phyloP scores from a whole-genome alignment of 163 green algal genomes.

The Scenedesmus sp. region DNA sequence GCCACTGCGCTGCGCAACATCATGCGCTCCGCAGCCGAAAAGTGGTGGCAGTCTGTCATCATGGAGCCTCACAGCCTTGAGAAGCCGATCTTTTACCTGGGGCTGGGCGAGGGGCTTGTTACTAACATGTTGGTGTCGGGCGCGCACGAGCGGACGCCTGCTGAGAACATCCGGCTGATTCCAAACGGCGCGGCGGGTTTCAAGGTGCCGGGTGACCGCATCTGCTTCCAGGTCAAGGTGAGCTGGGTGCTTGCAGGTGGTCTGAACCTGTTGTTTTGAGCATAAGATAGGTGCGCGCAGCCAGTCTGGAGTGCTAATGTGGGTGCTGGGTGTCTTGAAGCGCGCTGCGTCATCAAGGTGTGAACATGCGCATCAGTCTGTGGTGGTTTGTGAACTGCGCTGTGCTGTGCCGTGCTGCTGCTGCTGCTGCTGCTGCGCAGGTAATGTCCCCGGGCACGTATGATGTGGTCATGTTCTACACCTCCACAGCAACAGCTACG shows the following conservation, averaged over 20 bases:
- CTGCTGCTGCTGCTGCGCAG: not conserved
- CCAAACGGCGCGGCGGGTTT: not conserved
- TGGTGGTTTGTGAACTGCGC: not conserved
- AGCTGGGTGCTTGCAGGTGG: not conserved
- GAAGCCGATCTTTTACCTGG: conserved; percentile 24
- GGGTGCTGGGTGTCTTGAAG: not conserved
- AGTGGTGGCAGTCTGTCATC: conserved; percentile 8
- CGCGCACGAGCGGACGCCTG: conserved; percentile 4
- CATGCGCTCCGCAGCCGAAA: not conserved
- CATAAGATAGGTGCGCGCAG: not conserved
- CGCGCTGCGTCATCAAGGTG: not conserved
- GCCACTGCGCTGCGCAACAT: not conserved
- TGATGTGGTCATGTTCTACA: not conserved
- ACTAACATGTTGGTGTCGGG: conserved; percentile 2
- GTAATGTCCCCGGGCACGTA: not conserved
- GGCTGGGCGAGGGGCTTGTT: not conserved
- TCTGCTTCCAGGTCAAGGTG: conserved; percentile 8
- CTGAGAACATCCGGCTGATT: not conserved
- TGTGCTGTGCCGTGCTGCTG: not conserved
- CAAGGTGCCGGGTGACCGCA: not conserved
- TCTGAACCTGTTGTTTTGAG: not conserved
- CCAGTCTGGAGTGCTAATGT: not conserved
- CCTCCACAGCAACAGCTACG: not conserved
- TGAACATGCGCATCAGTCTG: not conserved
- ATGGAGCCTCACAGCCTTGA: conserved; percentile 1